Evolutionary conservation across 2,329 filamentous ascomycete species (phyloP).

Genomic region (Calonectria honghensis): DNA sequence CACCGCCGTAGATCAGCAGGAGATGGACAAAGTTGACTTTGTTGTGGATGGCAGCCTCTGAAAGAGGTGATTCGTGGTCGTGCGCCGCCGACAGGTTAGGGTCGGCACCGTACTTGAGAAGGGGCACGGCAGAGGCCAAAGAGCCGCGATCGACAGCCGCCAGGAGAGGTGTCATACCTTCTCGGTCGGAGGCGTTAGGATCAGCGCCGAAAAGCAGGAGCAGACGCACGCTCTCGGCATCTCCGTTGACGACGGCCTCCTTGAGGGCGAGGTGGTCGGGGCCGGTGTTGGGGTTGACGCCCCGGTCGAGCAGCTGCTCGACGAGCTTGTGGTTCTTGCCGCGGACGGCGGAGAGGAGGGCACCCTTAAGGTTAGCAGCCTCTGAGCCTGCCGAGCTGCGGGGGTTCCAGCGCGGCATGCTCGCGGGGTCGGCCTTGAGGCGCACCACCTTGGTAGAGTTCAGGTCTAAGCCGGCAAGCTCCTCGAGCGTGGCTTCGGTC

Average conservation of each 20-base stretch:
- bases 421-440: conserved; percentile 69
- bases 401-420: conserved; percentile 72
- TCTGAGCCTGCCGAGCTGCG: conserved; percentile 66
- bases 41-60: conserved; percentile 69
- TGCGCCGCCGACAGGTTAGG: conserved; percentile 71
- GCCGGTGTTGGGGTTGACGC: conserved; percentile 71
- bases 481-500: conserved; percentile 56
- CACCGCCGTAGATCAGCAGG: conserved; percentile 77
- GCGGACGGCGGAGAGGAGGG: conserved; percentile 73
- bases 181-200: conserved; percentile 70
- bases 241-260: conserved; percentile 71
- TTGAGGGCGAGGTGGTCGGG: conserved; percentile 69
- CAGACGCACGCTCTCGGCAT: conserved; percentile 72
- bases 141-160: conserved; percentile 72
- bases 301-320: conserved; percentile 75
- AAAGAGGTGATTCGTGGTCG: conserved; percentile 73
- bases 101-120: conserved; percentile 80
- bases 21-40: conserved; percentile 75
- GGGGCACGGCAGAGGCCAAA: conserved; percentile 73
- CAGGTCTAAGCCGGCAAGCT: conserved; percentile 63
- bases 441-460: conserved; percentile 65
- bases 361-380: conserved; percentile 65
- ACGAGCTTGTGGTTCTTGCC: conserved; percentile 73
- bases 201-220: conserved; percentile 75
- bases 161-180: conserved; percentile 71